Percentiles rank a stretch among this genome's conserved stretches.
Evolutionary conservation across 2,329 filamentous ascomycete genomes (phyloP).

Genomic region (Pseudogymnoascus sp.): DNA sequence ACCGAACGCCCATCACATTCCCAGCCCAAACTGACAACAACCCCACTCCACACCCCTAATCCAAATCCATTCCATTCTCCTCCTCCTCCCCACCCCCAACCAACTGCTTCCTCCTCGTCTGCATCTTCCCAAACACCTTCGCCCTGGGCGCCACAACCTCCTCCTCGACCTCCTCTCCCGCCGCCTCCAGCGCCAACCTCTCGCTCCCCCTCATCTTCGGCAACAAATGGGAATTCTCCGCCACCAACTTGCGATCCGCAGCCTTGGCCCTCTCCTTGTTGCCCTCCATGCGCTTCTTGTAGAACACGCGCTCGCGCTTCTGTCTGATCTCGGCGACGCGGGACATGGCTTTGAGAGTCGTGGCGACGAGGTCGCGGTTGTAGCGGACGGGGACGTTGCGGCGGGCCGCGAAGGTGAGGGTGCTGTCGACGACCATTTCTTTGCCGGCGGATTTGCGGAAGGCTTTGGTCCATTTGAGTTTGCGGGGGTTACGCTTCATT

Average conservation of each 20-base stretch:
- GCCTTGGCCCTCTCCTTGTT: slow-evolving; percentile 76
- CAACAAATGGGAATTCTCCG: slow-evolving; percentile 86
- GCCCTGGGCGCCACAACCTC: slow-evolving; percentile 35
- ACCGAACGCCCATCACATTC: background rate
- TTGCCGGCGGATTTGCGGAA: slow-evolving; percentile 80
- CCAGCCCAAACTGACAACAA: background rate
- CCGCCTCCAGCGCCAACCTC: slow-evolving; percentile 46
- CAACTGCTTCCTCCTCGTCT: slow-evolving; percentile 32
- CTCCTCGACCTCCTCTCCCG: slow-evolving; percentile 39
- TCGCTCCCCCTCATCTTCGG: slow-evolving; percentile 60
- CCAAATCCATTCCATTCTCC: slow-evolving; percentile 38
- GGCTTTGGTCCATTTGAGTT: slow-evolving; percentile 94
- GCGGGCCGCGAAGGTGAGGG: slow-evolving; percentile 82
- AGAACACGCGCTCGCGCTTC: slow-evolving; percentile 81
- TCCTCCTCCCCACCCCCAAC: slow-evolving; percentile 34
- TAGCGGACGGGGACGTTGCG: slow-evolving; percentile 94
- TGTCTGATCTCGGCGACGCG: slow-evolving; percentile 77
- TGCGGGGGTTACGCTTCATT: slow-evolving; percentile 96
- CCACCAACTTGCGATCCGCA: slow-evolving; percentile 77
- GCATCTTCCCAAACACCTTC: slow-evolving; percentile 32
- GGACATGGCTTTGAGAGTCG: slow-evolving; percentile 87
- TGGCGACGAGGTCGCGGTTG: slow-evolving; percentile 81
- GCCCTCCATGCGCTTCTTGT: slow-evolving; percentile 86
- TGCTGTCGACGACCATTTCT: slow-evolving; percentile 86
- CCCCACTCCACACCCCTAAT: slow-evolving; percentile 22